A percentile compares a stretch with the other conserved stretches of the same genome.
These are phyloP conservation scores for Neophaeococcomyces aloes DNA, from an alignment of 2,329 filamentous ascomycete species.

Conservation along the genomic window DNA sequence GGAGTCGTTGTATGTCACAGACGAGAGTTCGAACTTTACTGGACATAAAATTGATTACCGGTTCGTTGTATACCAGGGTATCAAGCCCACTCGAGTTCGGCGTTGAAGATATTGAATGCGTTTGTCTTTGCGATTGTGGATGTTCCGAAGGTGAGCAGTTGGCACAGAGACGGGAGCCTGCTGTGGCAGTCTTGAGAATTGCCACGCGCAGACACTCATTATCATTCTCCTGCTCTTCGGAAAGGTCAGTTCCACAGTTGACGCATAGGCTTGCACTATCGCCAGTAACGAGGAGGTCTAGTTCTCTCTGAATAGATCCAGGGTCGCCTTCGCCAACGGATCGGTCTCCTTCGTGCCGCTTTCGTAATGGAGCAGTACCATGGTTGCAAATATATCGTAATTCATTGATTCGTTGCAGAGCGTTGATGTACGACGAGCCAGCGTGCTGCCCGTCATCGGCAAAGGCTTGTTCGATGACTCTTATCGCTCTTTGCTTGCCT, in stretches of 20 bases:
- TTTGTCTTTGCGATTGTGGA: no score
- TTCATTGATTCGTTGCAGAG: constrained; percentile 37
- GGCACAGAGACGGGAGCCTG: no score
- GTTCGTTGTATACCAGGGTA: no score
- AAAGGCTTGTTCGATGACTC: constrained; percentile 1
- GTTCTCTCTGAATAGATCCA: neutral
- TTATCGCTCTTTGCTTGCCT: constrained; percentile 9
- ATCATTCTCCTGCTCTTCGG: neutral
- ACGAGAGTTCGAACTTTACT: constrained; percentile 8
- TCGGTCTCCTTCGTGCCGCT: neutral
- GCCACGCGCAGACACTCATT: no score
- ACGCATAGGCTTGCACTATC: neutral
- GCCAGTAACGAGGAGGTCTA: neutral
- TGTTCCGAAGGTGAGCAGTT: no score
- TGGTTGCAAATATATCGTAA: constrained; percentile 40
- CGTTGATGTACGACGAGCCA: constrained; percentile 29
- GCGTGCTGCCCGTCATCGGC: neutral
- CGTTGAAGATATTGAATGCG: no score
- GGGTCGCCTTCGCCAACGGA: neutral
- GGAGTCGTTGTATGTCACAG: constrained; percentile 12
- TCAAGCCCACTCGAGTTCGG: no score
- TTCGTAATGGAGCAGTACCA: constrained; percentile 20
- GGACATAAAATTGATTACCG: neutral
- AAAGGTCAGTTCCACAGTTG: neutral
- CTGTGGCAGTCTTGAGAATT: no score